Evolutionary conservation across 2,329 filamentous ascomycete species (phyloP), one percentile per base, ranked within the genome.

Genomic region (Neurospora sp.): DNA sequence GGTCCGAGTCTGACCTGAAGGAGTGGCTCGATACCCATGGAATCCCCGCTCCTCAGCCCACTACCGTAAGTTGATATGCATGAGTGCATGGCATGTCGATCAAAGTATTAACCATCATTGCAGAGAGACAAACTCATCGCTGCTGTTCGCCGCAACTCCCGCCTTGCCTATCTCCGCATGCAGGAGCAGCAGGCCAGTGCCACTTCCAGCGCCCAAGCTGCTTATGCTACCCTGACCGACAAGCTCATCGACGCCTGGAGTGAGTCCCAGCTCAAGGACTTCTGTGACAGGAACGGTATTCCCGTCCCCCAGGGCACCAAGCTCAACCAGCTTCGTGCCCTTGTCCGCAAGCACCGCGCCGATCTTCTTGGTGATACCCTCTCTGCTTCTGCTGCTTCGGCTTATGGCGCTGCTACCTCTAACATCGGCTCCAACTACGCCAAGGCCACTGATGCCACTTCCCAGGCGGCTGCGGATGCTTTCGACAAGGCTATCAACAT

Each of bases 1-100:
- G 96, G 96, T 90, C 62, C 79, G 92, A 97, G 74, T 97, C 94
- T 74, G 95, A 97, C 67, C 83, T 97, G 73, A 98, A 98, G 85
- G 87, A 92, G 74, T 99, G 92, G 91, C 90, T 97, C 66, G 96
- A 98, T 77, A 90, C 91, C 74, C 89, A 93, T 75, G 96, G 96
- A 68, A 89, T 95, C 80, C 90, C 93, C 13, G 92, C 88, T 69
- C 95, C 96, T 72, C 95, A 98, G 79, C 91, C 93, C 38, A 88
- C 88, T 67, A 90, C 84, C 72, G 82, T 83, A 76, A 75, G 82
- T 70, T 46, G 15, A 3, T 11, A 15, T 17, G 10, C 1, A 1
- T 28, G 1, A 0, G 4, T 17, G n/a, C 23, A 13, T 58, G 9
- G 1, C 5, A 4, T 17, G 3, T 8, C 38, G 19, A 9, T 38